Percentiles rank a stretch among this genome's conserved stretches.
Conservation (phyloP, 805 yeast species). For the Candida sphagnicola region DNA sequence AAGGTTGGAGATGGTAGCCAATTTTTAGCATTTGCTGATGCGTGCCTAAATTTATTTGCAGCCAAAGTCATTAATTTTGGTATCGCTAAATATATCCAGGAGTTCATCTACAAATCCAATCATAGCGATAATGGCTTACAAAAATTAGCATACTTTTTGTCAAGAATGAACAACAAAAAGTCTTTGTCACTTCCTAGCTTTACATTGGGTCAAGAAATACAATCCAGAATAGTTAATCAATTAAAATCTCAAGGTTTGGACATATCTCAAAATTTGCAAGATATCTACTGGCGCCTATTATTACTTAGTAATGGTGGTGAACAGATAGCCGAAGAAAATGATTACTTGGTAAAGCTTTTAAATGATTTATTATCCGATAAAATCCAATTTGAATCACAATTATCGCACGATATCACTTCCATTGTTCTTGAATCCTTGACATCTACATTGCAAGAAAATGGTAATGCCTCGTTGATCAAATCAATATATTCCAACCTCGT, state of each 20-base stretch:
- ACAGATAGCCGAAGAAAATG: slow-evolving; percentile 16
- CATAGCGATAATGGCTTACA: slow-evolving; percentile 15
- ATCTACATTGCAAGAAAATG: slow-evolving; percentile 14
- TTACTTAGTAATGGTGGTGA: slow-evolving; percentile 35
- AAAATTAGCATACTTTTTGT: slow-evolving; percentile 26
- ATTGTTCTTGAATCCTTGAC: slow-evolving; percentile 30
- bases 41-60: slow-evolving; percentile 36
- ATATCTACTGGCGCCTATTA: slow-evolving; percentile 50
- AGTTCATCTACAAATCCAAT: slow-evolving; percentile 36
- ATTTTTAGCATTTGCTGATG: slow-evolving; percentile 46
- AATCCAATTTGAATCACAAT: slow-evolving; percentile 6
- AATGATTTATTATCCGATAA: slow-evolving; percentile 7
- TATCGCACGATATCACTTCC: slow-evolving; percentile 39
- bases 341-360: slow-evolving; percentile 14
- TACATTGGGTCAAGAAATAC: slow-evolving; percentile 18
- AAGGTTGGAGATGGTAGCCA: slow-evolving; percentile 23
- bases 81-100: slow-evolving; percentile 40
- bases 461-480: neutral
- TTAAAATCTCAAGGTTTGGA: slow-evolving; percentile 6
- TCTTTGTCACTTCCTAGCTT: neutral
- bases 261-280: slow-evolving; percentile 18
- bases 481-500: slow-evolving; percentile 1
- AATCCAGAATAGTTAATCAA: slow-evolving; percentile 10
- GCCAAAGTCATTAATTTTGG: slow-evolving; percentile 48
- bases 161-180: slow-evolving; percentile 6